Percentiles rank a stretch among this genome's conserved stretches.
Evolutionary conservation across 176 grass and related monocot genomes (phyloP).

Genomic region (Hordeum marinum): DNA sequence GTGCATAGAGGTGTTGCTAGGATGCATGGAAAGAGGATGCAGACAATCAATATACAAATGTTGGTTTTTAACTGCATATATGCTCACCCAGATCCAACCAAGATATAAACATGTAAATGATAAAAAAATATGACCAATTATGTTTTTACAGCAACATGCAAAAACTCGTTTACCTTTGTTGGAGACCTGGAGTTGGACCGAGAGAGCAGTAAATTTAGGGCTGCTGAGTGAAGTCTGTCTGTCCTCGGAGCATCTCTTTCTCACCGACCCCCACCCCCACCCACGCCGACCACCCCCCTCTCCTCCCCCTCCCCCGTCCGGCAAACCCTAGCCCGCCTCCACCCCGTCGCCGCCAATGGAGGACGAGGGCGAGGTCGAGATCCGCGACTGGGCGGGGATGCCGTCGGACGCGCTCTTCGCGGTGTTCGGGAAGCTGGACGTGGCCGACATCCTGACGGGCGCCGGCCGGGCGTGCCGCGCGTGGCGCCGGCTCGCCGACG

Average conservation of each 20-base stretch:
- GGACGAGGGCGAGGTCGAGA: slow-evolving; percentile 11
- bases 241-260: background rate
- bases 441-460: slow-evolving; percentile 22
- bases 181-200: too few relatives aligned
- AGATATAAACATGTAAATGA: too few relatives aligned
- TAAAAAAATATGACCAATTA: too few relatives aligned
- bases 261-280: background rate
- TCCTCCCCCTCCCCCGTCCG: background rate
- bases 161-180: too few relatives aligned
- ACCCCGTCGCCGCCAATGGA: background rate
- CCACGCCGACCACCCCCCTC: background rate
- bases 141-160: too few relatives aligned
- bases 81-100: too few relatives aligned
- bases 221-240: too few relatives aligned
- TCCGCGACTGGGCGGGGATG: slow-evolving; percentile 48
- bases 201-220: too few relatives aligned
- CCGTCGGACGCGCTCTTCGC: slow-evolving; percentile 39
- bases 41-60: too few relatives aligned
- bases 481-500: slow-evolving; percentile 24
- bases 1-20: too few relatives aligned
- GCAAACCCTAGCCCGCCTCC: slow-evolving; percentile 24
- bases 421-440: slow-evolving; percentile 42
- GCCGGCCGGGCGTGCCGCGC: slow-evolving; percentile 39
- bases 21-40: too few relatives aligned
- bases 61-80: too few relatives aligned